These are phyloP conservation scores for Cucumis cinereus DNA, from an alignment of 306 rosid genomes.

Conservation along the genomic window DNA sequence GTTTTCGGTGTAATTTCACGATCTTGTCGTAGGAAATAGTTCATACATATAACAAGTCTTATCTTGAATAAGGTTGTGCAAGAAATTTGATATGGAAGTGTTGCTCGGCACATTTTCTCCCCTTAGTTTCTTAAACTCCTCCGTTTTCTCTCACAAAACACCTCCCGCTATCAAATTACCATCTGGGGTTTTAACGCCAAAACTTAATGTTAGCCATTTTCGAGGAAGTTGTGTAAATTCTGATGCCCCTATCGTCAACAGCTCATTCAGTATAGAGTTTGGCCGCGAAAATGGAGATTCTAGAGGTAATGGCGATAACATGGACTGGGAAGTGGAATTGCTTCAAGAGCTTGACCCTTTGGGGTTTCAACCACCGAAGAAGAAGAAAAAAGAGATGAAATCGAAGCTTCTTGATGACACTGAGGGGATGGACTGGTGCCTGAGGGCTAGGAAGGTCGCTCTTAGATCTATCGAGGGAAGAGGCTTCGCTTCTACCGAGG, in stretches of 20 bases:
- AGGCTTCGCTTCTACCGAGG: conserved; percentile 41
- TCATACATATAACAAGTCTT: background rate
- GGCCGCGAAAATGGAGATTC: conserved; percentile 16
- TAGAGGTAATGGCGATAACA: conserved; percentile 5
- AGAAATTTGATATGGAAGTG: conserved; percentile 34
- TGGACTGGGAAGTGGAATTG: conserved; percentile 70
- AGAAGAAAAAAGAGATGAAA: conserved; percentile 32
- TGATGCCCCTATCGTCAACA: conserved; percentile 12
- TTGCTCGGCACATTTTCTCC: conserved; percentile 28
- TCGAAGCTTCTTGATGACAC: conserved; percentile 41
- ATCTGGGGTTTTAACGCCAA: conserved; percentile 17
- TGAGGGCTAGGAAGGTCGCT: conserved; percentile 65
- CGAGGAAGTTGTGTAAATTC: conserved; percentile 23
- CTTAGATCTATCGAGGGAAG: conserved; percentile 52
- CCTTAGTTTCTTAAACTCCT: conserved; percentile 40
- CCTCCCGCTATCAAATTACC: conserved; percentile 10
- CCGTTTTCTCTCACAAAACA: conserved; percentile 21
- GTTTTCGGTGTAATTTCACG: background rate
- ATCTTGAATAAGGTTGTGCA: background rate
- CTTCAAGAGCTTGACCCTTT: conserved; percentile 57
- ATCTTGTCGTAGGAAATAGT: background rate
- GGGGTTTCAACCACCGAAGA: conserved; percentile 48
- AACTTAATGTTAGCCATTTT: conserved; percentile 4
- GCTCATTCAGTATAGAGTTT: conserved; percentile 10
- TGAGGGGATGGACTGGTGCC: conserved; percentile 81